phyloP scores from a whole-genome alignment of 1,284 basidiomycete species.

The Ganoderma resinaceum region DNA sequence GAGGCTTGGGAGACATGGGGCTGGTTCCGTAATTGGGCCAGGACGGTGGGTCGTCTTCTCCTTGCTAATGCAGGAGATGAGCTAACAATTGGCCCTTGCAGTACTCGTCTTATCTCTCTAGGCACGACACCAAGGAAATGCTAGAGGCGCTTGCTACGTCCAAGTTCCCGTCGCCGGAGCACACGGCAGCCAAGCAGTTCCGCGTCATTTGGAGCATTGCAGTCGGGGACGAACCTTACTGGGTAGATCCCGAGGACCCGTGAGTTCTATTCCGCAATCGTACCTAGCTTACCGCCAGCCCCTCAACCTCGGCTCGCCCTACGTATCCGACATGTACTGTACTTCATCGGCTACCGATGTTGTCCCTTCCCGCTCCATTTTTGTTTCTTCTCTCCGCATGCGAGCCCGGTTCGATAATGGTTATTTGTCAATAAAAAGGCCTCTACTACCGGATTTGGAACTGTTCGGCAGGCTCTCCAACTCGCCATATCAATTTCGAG shows the following conservation, averaged over 20 bases:
- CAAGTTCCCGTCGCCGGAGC: constrained; percentile 62
- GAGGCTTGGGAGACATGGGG: constrained; percentile 85
- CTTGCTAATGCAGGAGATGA: not conserved
- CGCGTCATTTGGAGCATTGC: constrained; percentile 75
- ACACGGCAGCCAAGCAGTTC: constrained; percentile 55
- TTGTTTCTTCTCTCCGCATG: constrained; percentile 12
- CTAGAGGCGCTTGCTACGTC: constrained; percentile 1
- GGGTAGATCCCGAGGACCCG: constrained; percentile 20
- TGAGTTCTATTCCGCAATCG: constrained; percentile 27
- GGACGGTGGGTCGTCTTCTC: constrained; percentile 58
- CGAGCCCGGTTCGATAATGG: constrained; percentile 23
- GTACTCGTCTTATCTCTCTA: constrained; percentile 76
- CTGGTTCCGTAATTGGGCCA: constrained; percentile 87
- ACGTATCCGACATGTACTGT: constrained; percentile 10
- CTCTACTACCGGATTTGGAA: constrained; percentile 19
- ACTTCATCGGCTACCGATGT: constrained; percentile 10
- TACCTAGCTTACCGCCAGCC: constrained; percentile 16
- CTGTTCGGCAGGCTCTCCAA: constrained; percentile 6
- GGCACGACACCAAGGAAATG: not conserved
- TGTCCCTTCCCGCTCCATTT: not conserved
- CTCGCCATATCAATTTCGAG: not conserved
- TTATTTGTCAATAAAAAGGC: constrained; percentile 24
- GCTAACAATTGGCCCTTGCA: constrained; percentile 37
- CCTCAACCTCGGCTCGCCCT: not conserved
- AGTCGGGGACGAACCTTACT: constrained; percentile 55